Evolutionary conservation across 2,329 filamentous ascomycete species (phyloP).

Genomic region (Cytospora schulzeri): DNA sequence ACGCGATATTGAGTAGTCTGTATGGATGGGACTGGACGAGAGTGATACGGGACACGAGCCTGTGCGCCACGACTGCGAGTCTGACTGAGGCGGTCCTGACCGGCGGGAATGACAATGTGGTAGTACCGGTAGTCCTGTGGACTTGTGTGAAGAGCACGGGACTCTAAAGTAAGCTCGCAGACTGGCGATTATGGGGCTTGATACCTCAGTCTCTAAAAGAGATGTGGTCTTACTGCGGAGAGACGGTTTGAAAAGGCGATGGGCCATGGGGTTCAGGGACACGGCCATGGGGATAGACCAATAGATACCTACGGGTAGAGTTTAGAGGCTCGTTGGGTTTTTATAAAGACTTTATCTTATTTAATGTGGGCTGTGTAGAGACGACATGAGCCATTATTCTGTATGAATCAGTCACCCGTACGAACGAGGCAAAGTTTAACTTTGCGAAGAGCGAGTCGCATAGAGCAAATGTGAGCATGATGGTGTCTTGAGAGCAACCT

Average conservation of each 20-base stretch:
- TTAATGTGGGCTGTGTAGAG: neutral
- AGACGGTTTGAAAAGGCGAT: neutral
- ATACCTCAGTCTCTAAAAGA: too few species aligned
- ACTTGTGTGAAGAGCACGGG: conserved; percentile 75
- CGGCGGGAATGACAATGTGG: conserved; percentile 97
- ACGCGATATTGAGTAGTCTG: conserved; percentile 32
- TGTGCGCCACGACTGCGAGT: conserved; percentile 80
- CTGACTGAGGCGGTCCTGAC: conserved; percentile 94
- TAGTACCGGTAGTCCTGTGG: conserved; percentile 93
- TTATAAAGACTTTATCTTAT: neutral
- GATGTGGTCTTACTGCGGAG: neutral
- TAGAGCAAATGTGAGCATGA: too few species aligned
- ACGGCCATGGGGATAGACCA: neutral
- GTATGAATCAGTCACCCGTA: neutral
- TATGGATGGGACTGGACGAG: conserved; percentile 41
- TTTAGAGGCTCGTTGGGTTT: neutral
- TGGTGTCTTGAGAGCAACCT: too few species aligned
- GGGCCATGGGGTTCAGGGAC: neutral
- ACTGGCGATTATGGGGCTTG: too few species aligned
- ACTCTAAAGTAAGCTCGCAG: neutral
- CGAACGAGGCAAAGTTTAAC: too few species aligned
- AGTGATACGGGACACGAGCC: conserved; percentile 69
- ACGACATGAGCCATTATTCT: neutral
- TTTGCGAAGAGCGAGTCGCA: neutral
- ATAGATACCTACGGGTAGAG: neutral